Conservation (phyloP, 352 stramenopile genomes). For the Phytophthora palmivora region DNA sequence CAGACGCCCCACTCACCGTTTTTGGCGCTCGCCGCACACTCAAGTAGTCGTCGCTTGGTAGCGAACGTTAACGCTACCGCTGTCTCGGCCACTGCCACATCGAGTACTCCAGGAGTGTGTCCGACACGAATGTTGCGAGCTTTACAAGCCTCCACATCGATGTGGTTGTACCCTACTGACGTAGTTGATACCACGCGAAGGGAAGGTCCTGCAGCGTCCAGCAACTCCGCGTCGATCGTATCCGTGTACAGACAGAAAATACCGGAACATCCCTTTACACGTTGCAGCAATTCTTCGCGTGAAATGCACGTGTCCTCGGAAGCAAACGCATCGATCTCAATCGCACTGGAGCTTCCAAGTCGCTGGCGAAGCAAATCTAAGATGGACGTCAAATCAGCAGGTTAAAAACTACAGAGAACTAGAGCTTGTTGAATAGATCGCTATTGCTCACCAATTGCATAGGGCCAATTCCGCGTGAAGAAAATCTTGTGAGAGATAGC, state of each 20-base stretch:
- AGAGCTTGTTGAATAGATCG: background rate
- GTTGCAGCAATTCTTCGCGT: slow-evolving; percentile 52
- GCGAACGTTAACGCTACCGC: no score
- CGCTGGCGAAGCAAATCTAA: slow-evolving; percentile 31
- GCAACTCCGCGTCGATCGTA: slow-evolving; percentile 65
- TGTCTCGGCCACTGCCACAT: slow-evolving; percentile 82
- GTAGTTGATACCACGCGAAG: slow-evolving; percentile 83
- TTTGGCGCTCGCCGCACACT: no score
- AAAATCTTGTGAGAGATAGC: slow-evolving; percentile 50
- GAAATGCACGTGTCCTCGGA: slow-evolving; percentile 44
- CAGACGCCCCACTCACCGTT: slow-evolving; percentile 80
- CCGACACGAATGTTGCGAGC: slow-evolving; percentile 71
- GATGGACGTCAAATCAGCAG: background rate
- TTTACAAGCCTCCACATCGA: slow-evolving; percentile 82
- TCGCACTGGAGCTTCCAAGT: slow-evolving; percentile 11
- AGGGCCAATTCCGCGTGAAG: slow-evolving; percentile 72
- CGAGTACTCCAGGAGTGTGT: slow-evolving; percentile 86
- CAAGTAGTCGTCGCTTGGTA: no score
- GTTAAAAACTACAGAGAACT: no score
- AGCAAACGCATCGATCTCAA: slow-evolving; percentile 34
- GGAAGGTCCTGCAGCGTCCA: no score
- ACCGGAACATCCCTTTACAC: slow-evolving; percentile 50
- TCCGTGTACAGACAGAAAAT: slow-evolving; percentile 74
- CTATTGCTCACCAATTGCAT: slow-evolving; percentile 52
- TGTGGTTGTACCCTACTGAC: slow-evolving; percentile 91